phyloP scores from a whole-genome alignment of 306 rosid genomes.

The Prinsepia uniflora region DNA sequence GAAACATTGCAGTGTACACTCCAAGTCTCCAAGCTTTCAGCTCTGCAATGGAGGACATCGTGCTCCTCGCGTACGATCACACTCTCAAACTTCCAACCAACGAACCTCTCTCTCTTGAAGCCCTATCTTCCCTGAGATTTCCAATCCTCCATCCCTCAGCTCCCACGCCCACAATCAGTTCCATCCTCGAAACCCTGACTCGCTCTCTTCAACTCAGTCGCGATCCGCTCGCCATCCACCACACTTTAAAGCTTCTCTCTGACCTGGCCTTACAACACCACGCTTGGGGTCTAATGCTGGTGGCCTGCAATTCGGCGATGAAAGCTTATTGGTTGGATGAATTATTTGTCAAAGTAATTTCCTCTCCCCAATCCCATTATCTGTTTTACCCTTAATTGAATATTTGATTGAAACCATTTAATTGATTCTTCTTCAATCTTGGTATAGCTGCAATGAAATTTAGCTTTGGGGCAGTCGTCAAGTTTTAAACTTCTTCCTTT shows the following conservation, averaged over 20 bases:
- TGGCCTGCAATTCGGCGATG: conserved; percentile 44
- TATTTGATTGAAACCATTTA: background rate
- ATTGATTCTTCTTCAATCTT: background rate
- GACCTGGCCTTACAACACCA: conserved; percentile 44
- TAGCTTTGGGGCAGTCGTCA: background rate
- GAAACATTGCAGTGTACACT: background rate
- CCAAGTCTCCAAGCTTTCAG: background rate
- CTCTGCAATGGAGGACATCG: conserved; percentile 25
- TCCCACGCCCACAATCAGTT: conserved; percentile 39
- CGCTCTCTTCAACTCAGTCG: conserved; percentile 35
- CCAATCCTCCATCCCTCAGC: conserved; percentile 57
- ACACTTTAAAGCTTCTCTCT: conserved; percentile 49
- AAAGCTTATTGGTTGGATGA: conserved; percentile 55
- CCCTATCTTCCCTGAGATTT: conserved; percentile 48
- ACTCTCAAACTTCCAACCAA: conserved; percentile 14
- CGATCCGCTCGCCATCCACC: conserved; percentile 27
- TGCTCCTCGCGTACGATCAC: background rate
- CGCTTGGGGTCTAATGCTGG: conserved; percentile 71
- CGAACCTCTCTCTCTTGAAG: conserved; percentile 31
- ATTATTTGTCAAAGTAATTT: conserved; percentile 66
- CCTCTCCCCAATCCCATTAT: background rate
- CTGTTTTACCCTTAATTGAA: background rate
- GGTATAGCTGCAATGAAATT: background rate
- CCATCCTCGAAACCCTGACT: conserved; percentile 41
- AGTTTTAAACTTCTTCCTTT: background rate